Percentiles rank a stretch among this genome's conserved stretches.
These are phyloP conservation scores for Paraphaeosphaeria sporulosa DNA, from an alignment of 2,329 filamentous ascomycete species.

Conservation along the genomic window DNA sequence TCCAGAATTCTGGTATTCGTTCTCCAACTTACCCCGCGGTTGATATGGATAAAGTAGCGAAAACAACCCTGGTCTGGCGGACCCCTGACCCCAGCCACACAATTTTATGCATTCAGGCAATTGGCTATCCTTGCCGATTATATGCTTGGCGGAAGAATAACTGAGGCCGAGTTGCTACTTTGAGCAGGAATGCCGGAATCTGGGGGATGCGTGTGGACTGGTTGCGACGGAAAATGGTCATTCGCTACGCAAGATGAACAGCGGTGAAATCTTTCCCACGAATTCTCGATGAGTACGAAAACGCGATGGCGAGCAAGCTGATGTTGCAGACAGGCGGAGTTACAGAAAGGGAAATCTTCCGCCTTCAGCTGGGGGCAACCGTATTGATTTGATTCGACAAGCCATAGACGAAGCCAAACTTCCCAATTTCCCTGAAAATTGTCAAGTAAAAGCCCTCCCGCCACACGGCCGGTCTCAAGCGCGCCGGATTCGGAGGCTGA, in stretches of 20 bases:
- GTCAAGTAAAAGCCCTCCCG: neutral
- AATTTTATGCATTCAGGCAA: slow-evolving; percentile 15
- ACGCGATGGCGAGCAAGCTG: neutral
- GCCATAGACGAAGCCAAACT: neutral
- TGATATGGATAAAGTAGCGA: slow-evolving; percentile 42
- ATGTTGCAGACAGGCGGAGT: neutral
- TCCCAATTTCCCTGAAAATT: slow-evolving; percentile 4
- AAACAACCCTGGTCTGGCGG: neutral
- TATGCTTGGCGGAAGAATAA: neutral
- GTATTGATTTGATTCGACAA: neutral
- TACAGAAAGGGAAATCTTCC: neutral
- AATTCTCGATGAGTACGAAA: neutral
- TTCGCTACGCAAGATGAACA: neutral
- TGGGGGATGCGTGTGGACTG: slow-evolving; percentile 12
- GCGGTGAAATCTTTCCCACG: neutral
- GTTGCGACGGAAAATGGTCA: neutral
- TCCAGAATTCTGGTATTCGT: neutral
- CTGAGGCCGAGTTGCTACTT: slow-evolving; percentile 18
- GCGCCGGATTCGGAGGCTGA: slow-evolving; percentile 18
- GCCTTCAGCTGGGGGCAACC: neutral
- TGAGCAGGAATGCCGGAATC: slow-evolving; percentile 18
- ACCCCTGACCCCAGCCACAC: slow-evolving; percentile 11
- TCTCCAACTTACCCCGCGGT: slow-evolving; percentile 32
- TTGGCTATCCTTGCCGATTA: neutral
- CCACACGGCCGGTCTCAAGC: slow-evolving; percentile 4